phyloP scores from a whole-genome alignment of 495 filamentous ascomycete genomes.

The Cercophora sp. region DNA sequence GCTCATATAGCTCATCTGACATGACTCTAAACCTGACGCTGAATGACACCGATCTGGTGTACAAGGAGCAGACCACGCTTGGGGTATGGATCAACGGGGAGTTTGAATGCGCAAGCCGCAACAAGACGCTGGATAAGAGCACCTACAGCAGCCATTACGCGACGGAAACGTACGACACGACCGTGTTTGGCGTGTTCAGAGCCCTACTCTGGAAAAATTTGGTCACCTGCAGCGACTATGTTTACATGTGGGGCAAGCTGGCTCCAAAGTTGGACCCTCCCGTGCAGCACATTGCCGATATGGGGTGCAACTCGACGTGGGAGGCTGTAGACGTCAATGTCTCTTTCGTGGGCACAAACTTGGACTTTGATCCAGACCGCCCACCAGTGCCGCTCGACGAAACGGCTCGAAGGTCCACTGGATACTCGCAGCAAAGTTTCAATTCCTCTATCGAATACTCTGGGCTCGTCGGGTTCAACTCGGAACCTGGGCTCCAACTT shows the following conservation, averaged over 20 bases:
- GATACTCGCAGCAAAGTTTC: too few species aligned
- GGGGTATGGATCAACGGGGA: not conserved
- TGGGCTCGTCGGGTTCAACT: not conserved
- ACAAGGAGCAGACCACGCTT: not conserved
- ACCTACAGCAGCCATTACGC: slow-evolving; percentile 6
- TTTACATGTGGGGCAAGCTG: slow-evolving; percentile 17
- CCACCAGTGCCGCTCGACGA: slow-evolving; percentile 10
- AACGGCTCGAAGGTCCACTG: not conserved
- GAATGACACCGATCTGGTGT: not conserved
- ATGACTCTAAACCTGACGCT: slow-evolving; percentile 10
- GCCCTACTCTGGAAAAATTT: not conserved
- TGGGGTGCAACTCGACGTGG: slow-evolving; percentile 17
- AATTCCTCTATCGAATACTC: not conserved
- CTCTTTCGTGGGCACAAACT: slow-evolving; percentile 10
- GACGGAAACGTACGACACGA: too few species aligned
- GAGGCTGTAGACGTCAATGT: slow-evolving; percentile 14
- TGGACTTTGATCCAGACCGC: slow-evolving; percentile 10
- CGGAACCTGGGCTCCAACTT: not conserved
- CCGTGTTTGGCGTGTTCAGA: not conserved
- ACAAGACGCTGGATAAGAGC: slow-evolving; percentile 1
- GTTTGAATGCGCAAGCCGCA: too few species aligned
- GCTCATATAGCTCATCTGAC: slow-evolving; percentile 3
- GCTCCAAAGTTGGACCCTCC: not conserved
- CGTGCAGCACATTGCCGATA: slow-evolving; percentile 1
- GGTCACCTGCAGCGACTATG: not conserved